phyloP scores from a whole-genome alignment of 225 moss, liverwort and hornwort genomes.

The Physcomitrellopsis africana region DNA sequence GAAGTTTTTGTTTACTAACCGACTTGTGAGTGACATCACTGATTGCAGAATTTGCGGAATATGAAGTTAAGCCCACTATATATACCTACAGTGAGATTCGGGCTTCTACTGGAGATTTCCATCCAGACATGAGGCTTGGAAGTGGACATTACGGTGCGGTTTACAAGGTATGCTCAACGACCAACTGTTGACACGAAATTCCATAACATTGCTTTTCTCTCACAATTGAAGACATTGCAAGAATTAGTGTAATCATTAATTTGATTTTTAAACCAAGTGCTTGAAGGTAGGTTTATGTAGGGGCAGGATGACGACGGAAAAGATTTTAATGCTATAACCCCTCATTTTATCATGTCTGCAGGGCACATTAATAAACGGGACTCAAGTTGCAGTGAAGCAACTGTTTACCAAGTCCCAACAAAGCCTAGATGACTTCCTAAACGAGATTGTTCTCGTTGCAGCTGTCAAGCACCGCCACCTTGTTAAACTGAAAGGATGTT shows the following conservation, averaged over 20 bases:
- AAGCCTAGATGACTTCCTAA: slow-evolving; percentile 53
- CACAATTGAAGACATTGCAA: too few species aligned
- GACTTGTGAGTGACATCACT: neutral
- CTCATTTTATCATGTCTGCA: slow-evolving; percentile 9
- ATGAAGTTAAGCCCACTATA: slow-evolving; percentile 60
- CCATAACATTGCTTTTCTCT: too few species aligned
- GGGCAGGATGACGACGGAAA: too few species aligned
- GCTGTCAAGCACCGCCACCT: slow-evolving; percentile 67
- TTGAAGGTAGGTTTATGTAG: too few species aligned
- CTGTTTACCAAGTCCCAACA: slow-evolving; percentile 53
- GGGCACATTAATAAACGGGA: slow-evolving; percentile 45
- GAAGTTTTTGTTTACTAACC: neutral
- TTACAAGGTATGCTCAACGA: slow-evolving; percentile 44
- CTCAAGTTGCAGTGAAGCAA: slow-evolving; percentile 54
- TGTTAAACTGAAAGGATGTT: slow-evolving; percentile 68
- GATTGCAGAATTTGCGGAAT: slow-evolving; percentile 52
- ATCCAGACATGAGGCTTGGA: slow-evolving; percentile 48
- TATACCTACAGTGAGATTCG: slow-evolving; percentile 57
- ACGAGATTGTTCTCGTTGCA: slow-evolving; percentile 63
- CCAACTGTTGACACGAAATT: neutral
- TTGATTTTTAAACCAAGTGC: too few species aligned
- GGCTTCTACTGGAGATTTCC: slow-evolving; percentile 33
- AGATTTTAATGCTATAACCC: slow-evolving; percentile 16
- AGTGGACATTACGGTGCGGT: slow-evolving; percentile 54
- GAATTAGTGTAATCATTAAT: too few species aligned